Conservation (phyloP, 2,329 filamentous ascomycete genomes). For the Balansia obtecta region DNA sequence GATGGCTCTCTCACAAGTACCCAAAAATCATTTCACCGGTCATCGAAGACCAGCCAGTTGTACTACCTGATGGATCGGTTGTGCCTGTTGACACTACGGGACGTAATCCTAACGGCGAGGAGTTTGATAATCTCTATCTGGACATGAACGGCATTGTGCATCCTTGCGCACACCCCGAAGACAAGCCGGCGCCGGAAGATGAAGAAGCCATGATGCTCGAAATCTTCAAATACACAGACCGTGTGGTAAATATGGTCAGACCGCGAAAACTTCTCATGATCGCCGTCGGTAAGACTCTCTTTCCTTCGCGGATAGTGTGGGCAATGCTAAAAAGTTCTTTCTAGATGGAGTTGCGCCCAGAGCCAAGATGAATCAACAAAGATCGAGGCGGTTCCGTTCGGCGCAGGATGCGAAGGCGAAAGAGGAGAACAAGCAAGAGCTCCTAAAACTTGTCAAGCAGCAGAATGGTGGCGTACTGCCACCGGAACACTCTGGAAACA, state of each 20-base stretch:
- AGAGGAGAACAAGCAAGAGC: slow-evolving; percentile 78
- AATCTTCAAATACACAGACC: slow-evolving; percentile 96
- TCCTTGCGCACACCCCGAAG: slow-evolving; percentile 95
- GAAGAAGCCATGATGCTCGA: slow-evolving; percentile 99
- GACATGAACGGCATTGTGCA: slow-evolving; percentile 99
- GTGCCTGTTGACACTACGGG: slow-evolving; percentile 76
- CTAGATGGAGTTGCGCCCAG: slow-evolving; percentile 89
- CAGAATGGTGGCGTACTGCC: slow-evolving; percentile 57
- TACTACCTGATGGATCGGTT: slow-evolving; percentile 66
- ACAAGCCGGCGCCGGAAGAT: slow-evolving; percentile 76
- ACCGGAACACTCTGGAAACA: slow-evolving; percentile 46
- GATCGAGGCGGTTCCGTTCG: slow-evolving; percentile 85
- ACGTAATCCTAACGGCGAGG: slow-evolving; percentile 92
- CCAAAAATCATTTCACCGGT: slow-evolving; percentile 94
- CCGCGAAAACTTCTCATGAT: slow-evolving; percentile 95
- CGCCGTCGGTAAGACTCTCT: slow-evolving; percentile 60
- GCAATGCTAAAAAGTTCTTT: slow-evolving; percentile 14
- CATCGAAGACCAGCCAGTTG: slow-evolving; percentile 69
- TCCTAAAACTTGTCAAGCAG: slow-evolving; percentile 71
- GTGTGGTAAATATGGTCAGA: slow-evolving; percentile 96
- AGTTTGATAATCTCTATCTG: slow-evolving; percentile 94
- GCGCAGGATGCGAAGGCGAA: slow-evolving; percentile 93
- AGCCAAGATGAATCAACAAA: slow-evolving; percentile 99
- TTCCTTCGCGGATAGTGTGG: neutral
- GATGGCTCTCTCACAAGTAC: slow-evolving; percentile 95